Evolutionary conservation across 1,284 basidiomycete species (phyloP).

Genomic region (Anthracocystis walkeri): DNA sequence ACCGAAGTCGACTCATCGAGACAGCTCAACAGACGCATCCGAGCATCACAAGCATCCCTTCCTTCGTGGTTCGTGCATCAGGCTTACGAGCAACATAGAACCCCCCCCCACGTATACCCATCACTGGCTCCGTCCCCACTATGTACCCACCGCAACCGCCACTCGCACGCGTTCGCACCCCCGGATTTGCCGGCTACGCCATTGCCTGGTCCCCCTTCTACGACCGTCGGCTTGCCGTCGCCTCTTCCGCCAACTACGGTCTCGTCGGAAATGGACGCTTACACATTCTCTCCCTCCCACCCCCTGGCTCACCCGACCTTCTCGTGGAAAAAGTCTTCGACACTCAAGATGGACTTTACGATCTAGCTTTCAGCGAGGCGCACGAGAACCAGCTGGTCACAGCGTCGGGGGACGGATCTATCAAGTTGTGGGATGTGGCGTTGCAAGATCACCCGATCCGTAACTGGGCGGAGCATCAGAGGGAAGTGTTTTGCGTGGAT

Average conservation of each 20-base stretch:
- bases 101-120: neutral
- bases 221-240: conserved; percentile 82
- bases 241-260: conserved; percentile 92
- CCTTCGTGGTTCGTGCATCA: no score
- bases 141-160: conserved; percentile 43
- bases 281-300: conserved; percentile 48
- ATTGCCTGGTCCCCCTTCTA: conserved; percentile 94
- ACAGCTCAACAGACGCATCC: neutral
- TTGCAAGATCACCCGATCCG: conserved; percentile 89
- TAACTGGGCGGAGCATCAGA: conserved; percentile 91
- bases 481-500: conserved; percentile 93
- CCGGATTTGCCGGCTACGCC: conserved; percentile 83
- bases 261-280: conserved; percentile 86
- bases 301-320: conserved; percentile 17
- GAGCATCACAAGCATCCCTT: neutral
- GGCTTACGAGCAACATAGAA: neutral
- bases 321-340: conserved; percentile 74
- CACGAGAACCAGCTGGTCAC: conserved; percentile 94
- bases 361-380: conserved; percentile 89
- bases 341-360: conserved; percentile 92
- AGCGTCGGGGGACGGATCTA: conserved; percentile 88
- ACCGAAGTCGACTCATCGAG: no score
- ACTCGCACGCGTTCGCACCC: conserved; percentile 51
- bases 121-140: neutral
- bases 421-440: conserved; percentile 90